These are phyloP conservation scores for Euphorbia pulcherrima DNA, from an alignment of 345 rosid species.

Conservation along the genomic window DNA sequence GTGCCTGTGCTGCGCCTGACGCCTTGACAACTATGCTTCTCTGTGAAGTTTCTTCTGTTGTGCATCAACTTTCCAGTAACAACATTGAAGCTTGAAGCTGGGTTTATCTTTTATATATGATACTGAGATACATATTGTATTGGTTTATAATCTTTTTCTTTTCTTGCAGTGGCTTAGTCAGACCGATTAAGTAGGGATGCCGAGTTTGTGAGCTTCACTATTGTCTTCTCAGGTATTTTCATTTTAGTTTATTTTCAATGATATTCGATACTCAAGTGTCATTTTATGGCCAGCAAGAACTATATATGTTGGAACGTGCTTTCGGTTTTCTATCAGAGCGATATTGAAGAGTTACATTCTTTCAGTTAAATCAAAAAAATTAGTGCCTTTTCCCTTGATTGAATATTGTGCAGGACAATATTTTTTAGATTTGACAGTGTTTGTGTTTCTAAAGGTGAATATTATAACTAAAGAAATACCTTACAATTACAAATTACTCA, in stretches of 20 bases:
- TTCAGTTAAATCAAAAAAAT: too few species aligned
- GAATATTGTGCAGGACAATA: too few species aligned
- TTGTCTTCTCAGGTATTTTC: neutral
- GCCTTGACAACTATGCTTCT: too few species aligned
- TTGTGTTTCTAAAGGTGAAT: too few species aligned
- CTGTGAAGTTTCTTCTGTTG: too few species aligned
- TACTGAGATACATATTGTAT: neutral
- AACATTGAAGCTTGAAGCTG: neutral
- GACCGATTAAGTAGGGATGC: constrained; percentile 6
- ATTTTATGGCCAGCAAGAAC: neutral
- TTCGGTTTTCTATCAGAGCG: neutral
- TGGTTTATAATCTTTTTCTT: neutral
- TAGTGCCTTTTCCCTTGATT: too few species aligned
- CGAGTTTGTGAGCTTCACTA: neutral
- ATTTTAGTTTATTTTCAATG: constrained; percentile 1
- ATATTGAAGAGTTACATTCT: neutral
- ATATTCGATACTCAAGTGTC: neutral
- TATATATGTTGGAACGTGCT: constrained; percentile 9
- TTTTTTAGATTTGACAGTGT: too few species aligned
- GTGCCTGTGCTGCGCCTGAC: too few species aligned
- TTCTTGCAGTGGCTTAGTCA: neutral
- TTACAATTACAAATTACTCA: too few species aligned
- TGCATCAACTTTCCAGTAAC: neutral
- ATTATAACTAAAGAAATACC: too few species aligned
- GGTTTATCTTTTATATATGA: neutral